phyloP scores from a whole-genome alignment of 2,329 filamentous ascomycete species.

The Cercospora sp. region DNA sequence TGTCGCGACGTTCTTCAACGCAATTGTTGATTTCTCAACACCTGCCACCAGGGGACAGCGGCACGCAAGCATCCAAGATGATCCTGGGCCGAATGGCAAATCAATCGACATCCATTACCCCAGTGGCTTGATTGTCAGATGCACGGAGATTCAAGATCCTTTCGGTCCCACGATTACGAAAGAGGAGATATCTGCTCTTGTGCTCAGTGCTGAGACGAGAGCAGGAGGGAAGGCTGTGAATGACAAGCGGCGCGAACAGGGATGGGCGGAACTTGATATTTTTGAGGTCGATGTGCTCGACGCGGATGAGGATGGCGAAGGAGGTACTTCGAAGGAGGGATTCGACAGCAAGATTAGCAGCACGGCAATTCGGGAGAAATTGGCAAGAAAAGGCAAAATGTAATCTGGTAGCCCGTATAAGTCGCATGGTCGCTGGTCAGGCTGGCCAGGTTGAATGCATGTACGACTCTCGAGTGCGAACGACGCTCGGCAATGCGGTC shows the following conservation, averaged over 20 bases:
- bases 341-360: constrained; percentile 90
- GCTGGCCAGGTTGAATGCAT: neutral
- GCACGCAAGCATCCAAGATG: constrained; percentile 45
- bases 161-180: constrained; percentile 90
- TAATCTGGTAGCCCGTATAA: neutral
- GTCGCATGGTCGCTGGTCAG: neutral
- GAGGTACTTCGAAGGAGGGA: constrained; percentile 49
- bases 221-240: constrained; percentile 84
- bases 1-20: constrained; percentile 69
- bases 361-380: constrained; percentile 65
- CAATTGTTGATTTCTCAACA: constrained; percentile 61
- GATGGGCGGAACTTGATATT: constrained; percentile 73
- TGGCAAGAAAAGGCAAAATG: constrained; percentile 31
- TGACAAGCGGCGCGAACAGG: constrained; percentile 71
- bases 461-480: neutral
- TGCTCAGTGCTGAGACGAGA: constrained; percentile 86
- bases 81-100: constrained; percentile 52
- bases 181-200: constrained; percentile 72
- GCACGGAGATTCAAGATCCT: constrained; percentile 81
- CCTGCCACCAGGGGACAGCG: constrained; percentile 34
- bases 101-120: constrained; percentile 61
- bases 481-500: neutral
- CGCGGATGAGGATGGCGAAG: constrained; percentile 49
- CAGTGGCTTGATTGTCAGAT: constrained; percentile 67
- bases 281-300: constrained; percentile 91